A percentile compares a stretch with the other conserved stretches of the same genome.
Conservation (phyloP, 208 protist genomes). For the Trypanosoma cruzi region DNA sequence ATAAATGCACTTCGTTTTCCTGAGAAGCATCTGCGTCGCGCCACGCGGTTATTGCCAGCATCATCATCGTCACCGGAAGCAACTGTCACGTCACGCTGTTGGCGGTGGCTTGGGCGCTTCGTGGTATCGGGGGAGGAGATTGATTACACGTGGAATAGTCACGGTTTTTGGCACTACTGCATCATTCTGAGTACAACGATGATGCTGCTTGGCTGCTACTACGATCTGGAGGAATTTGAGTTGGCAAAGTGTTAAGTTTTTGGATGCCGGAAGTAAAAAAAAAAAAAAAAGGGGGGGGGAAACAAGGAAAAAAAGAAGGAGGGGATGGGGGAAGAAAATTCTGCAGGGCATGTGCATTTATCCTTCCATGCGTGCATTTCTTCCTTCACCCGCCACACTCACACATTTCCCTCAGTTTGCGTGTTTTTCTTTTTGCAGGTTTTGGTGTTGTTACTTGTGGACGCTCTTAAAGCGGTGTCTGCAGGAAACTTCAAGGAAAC, state of each 20-base stretch:
- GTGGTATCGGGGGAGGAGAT: constrained; percentile 46
- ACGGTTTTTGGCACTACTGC: constrained; percentile 74
- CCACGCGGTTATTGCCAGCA: constrained; percentile 14
- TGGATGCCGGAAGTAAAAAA: not conserved
- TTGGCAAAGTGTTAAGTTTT: constrained; percentile 24
- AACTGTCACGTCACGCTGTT: not conserved
- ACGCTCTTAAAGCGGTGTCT: not conserved
- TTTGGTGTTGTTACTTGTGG: not conserved
- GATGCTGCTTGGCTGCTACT: constrained; percentile 53
- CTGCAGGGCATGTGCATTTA: not conserved
- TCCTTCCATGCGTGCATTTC: not conserved
- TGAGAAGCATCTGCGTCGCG: constrained; percentile 38
- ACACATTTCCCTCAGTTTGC: too few species aligned
- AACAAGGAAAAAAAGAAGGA: not conserved
- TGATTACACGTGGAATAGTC: constrained; percentile 66
- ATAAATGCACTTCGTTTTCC: constrained; percentile 52
- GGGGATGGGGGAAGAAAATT: not conserved
- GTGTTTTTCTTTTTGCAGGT: not conserved
- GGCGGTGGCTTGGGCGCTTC: constrained; percentile 21
- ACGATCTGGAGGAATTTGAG: constrained; percentile 68
- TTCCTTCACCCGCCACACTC: not conserved
- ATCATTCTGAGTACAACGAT: constrained; percentile 48
- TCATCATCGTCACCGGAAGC: not conserved
- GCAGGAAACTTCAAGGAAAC: not conserved
- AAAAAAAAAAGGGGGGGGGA: not conserved